These are phyloP conservation scores for Xylaria grammica DNA, from an alignment of 495 filamentous ascomycete genomes.

Conservation along the genomic window DNA sequence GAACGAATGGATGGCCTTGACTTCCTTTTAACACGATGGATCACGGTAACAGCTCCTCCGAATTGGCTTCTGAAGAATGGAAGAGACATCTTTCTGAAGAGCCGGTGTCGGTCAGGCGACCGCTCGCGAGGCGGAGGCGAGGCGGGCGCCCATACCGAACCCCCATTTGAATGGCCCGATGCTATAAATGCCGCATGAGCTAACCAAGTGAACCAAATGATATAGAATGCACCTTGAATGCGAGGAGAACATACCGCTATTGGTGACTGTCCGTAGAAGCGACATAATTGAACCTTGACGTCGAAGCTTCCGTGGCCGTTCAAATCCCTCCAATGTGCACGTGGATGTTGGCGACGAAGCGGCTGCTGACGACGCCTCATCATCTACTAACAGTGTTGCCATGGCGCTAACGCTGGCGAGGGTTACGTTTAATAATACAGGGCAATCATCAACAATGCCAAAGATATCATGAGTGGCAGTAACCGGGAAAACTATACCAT, in stretches of 20 bases:
- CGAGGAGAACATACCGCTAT: constrained; percentile 41
- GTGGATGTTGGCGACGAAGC: constrained; percentile 33
- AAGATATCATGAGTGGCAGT: background rate
- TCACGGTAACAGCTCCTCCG: constrained; percentile 49
- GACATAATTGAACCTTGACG: constrained; percentile 50
- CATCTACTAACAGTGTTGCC: constrained; percentile 26
- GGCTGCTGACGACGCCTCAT: constrained; percentile 29
- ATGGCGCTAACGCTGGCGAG: constrained; percentile 18
- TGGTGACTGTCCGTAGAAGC: constrained; percentile 52
- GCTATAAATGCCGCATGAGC: constrained; percentile 15
- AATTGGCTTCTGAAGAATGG: constrained; percentile 46
- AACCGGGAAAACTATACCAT: constrained; percentile 1
- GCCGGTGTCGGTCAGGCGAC: constrained; percentile 29
- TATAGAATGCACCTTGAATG: background rate
- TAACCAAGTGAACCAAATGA: background rate
- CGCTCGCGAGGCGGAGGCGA: constrained; percentile 29
- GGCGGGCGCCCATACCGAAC: constrained; percentile 36
- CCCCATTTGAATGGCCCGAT: constrained; percentile 25
- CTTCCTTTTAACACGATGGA: constrained; percentile 49
- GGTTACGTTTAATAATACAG: constrained; percentile 4
- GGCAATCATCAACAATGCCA: background rate
- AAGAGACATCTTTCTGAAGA: constrained; percentile 49
- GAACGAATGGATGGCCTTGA: constrained; percentile 37
- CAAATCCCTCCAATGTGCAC: constrained; percentile 33
- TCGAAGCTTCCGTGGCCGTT: constrained; percentile 42